Evolutionary conservation across 768 basidiomycete species (phyloP).

Genomic region (Mycena leptocephala): DNA sequence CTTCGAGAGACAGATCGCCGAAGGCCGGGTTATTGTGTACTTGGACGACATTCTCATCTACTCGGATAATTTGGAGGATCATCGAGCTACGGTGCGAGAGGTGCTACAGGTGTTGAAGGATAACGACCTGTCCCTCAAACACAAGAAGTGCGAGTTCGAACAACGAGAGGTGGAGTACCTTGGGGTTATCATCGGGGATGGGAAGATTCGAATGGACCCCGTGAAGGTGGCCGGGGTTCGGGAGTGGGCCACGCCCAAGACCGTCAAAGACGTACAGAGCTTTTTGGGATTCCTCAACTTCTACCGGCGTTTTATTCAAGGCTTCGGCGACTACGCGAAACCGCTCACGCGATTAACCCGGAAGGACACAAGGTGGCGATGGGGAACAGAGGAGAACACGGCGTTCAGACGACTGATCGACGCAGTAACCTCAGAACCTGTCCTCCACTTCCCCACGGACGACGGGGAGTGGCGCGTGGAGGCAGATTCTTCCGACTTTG

Average conservation of each 20-base stretch:
- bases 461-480: slow-evolving; percentile 43
- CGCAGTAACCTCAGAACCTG: slow-evolving; percentile 41
- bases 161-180: slow-evolving; percentile 46
- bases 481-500: slow-evolving; percentile 33
- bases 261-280: slow-evolving; percentile 49
- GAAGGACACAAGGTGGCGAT: slow-evolving; percentile 46
- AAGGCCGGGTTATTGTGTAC: slow-evolving; percentile 56
- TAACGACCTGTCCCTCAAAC: slow-evolving; percentile 50
- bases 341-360: slow-evolving; percentile 43
- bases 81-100: slow-evolving; percentile 26
- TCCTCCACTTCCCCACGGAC: slow-evolving; percentile 34
- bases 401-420: slow-evolving; percentile 51
- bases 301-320: slow-evolving; percentile 51
- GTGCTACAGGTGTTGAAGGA: slow-evolving; percentile 43
- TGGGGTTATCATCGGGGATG: slow-evolving; percentile 47
- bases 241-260: slow-evolving; percentile 56
- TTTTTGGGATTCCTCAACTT: slow-evolving; percentile 64
- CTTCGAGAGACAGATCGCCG: slow-evolving; percentile 52
- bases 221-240: slow-evolving; percentile 53
- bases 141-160: slow-evolving; percentile 55
- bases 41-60: slow-evolving; percentile 61
- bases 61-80: slow-evolving; percentile 43
- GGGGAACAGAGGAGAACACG: slow-evolving; percentile 38
- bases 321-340: slow-evolving; percentile 50
- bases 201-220: slow-evolving; percentile 53